phyloP scores from a whole-genome alignment of 2,329 filamentous ascomycete species.

The Penicillium sp. region DNA sequence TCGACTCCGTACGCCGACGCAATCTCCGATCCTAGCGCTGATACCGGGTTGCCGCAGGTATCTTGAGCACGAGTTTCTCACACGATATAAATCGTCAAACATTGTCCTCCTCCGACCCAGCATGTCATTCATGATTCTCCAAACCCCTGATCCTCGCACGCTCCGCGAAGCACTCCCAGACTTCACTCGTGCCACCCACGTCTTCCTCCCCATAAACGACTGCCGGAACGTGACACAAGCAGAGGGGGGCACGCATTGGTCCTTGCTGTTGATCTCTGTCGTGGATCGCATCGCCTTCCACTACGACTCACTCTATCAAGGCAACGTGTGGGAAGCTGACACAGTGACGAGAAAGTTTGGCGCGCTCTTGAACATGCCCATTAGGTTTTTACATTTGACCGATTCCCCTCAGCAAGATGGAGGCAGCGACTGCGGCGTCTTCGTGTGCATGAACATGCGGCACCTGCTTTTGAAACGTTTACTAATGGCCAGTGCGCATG shows the following conservation, averaged over 20 bases:
- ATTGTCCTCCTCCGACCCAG: constrained; percentile 88
- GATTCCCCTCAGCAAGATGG: constrained; percentile 92
- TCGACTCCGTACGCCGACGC: not conserved
- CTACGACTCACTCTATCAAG: constrained; percentile 80
- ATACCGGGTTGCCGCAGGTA: constrained; percentile 49
- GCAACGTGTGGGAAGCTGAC: constrained; percentile 72
- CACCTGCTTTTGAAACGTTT: constrained; percentile 84
- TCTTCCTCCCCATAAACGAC: constrained; percentile 96
- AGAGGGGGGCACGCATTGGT: constrained; percentile 96
- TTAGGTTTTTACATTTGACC: constrained; percentile 71
- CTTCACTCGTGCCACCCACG: constrained; percentile 77
- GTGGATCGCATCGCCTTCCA: constrained; percentile 92
- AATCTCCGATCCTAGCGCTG: constrained; percentile 7
- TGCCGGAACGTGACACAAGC: constrained; percentile 69
- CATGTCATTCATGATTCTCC: constrained; percentile 89
- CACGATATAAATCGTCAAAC: constrained; percentile 73
- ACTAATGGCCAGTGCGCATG: constrained; percentile 70
- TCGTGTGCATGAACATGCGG: constrained; percentile 92
- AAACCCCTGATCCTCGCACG: constrained; percentile 58
- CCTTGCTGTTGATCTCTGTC: constrained; percentile 80
- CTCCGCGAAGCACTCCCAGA: constrained; percentile 71
- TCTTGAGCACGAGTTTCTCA: constrained; percentile 84
- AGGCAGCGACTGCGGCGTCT: constrained; percentile 89
- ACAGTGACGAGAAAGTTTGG: constrained; percentile 67
- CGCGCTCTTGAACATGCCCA: constrained; percentile 64